Evolutionary conservation across 1,139 yeast species (phyloP).

Genomic region (Lodderomyces metapsilosis): DNA sequence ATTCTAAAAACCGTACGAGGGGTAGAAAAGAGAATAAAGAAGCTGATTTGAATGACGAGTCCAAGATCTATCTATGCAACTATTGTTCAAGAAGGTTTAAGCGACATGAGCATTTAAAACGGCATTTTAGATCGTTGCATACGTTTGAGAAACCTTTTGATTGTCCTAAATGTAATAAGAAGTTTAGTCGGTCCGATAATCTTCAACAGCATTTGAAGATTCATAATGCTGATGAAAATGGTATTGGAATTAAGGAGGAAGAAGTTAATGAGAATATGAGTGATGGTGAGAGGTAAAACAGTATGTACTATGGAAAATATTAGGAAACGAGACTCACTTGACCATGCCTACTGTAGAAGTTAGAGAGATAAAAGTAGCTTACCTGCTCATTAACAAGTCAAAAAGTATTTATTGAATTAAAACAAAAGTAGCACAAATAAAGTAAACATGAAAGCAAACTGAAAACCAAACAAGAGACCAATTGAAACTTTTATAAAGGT

Average conservation of each 20-base stretch:
- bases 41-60: conserved; percentile 42
- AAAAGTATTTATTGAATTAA: no score
- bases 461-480: no score
- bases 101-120: conserved; percentile 75
- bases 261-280: neutral
- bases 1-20: conserved; percentile 37
- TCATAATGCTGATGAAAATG: conserved; percentile 42
- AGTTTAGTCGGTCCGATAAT: conserved; percentile 75
- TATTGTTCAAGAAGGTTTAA: conserved; percentile 64
- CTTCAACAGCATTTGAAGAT: conserved; percentile 74
- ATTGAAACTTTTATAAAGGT: no score
- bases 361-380: no score
- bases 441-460: no score
- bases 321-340: no score
- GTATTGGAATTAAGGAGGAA: neutral
- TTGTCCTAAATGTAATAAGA: conserved; percentile 68
- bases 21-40: conserved; percentile 49
- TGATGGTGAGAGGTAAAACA: neutral
- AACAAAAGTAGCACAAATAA: no score
- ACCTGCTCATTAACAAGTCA: no score
- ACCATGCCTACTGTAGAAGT: no score
- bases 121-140: conserved; percentile 73
- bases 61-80: conserved; percentile 44
- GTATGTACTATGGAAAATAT: no score
- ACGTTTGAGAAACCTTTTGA: conserved; percentile 75